Evolutionary conservation across 208 protist genomes (phyloP).

Genomic region (Strigomonas culicis): DNA sequence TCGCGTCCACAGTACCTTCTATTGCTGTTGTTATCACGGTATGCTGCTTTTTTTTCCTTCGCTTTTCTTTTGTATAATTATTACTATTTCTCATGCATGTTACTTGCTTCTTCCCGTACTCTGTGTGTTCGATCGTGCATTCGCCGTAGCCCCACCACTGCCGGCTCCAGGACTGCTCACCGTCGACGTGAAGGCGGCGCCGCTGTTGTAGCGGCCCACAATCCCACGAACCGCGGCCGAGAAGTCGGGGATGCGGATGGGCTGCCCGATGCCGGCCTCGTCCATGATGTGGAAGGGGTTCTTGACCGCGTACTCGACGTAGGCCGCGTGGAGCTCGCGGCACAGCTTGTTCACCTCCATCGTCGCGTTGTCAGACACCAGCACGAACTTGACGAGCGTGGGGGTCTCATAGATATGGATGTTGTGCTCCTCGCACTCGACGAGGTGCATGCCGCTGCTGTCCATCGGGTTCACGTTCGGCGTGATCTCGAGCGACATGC

Average conservation of each 20-base stretch:
- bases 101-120: no score
- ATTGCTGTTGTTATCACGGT: neutral
- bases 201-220: conserved; percentile 45
- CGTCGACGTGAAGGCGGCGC: no score
- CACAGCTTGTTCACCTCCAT: conserved; percentile 49
- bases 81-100: neutral
- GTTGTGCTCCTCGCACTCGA: conserved; percentile 83
- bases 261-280: conserved; percentile 78
- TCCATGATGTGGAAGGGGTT: conserved; percentile 87
- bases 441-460: conserved; percentile 72
- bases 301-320: conserved; percentile 77
- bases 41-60: neutral
- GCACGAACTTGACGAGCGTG: conserved; percentile 71
- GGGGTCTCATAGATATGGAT: conserved; percentile 86
- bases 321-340: conserved; percentile 61
- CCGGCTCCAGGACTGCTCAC: no score
- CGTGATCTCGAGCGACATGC: conserved; percentile 85
- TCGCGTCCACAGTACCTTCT: neutral
- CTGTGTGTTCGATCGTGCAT: no score
- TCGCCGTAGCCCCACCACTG: no score
- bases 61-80: neutral
- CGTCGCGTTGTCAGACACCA: conserved; percentile 68
- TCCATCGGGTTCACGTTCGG: conserved; percentile 79
- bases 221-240: conserved; percentile 46
- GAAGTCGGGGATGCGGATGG: conserved; percentile 81